phyloP scores from a whole-genome alignment of 192 early-diverging fungal species.

The Coemansia sp. region DNA sequence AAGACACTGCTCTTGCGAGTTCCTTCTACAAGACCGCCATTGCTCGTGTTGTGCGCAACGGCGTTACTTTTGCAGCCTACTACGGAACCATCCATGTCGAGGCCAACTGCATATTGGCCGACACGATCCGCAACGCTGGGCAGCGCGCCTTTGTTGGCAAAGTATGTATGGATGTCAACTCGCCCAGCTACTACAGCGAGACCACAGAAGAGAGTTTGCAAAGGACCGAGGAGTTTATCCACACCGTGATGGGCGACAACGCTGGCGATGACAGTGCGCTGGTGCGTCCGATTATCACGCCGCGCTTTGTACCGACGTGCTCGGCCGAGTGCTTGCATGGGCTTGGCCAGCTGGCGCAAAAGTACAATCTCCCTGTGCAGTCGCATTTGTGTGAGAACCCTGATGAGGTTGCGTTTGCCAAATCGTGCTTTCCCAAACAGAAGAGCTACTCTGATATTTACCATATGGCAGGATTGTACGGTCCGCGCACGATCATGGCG shows the following conservation, averaged over 20 bases:
- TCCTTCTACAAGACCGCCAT: conserved; percentile 68
- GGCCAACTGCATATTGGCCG: conserved; percentile 69
- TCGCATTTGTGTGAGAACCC: conserved; percentile 88
- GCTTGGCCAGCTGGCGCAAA: conserved; percentile 68
- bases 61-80: conserved; percentile 90
- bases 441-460: conserved; percentile 80
- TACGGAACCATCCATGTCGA: conserved; percentile 88
- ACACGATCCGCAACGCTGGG: conserved; percentile 71
- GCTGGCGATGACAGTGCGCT: conserved; percentile 24
- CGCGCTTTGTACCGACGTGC: conserved; percentile 90
- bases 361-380: conserved; percentile 81
- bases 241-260: conserved; percentile 50
- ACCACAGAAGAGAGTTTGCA: conserved; percentile 63
- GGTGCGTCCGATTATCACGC: conserved; percentile 83
- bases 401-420: conserved; percentile 74
- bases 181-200: conserved; percentile 77
- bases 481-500: conserved; percentile 78
- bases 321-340: conserved; percentile 65
- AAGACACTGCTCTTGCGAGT: conserved; percentile 65
- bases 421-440: conserved; percentile 69
- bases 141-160: conserved; percentile 95
- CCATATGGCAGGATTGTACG: conserved; percentile 69
- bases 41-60: conserved; percentile 68
- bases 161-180: conserved; percentile 94
- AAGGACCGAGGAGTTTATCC: conserved; percentile 67